Percentiles rank a stretch among this genome's conserved stretches.
Conservation (phyloP, 345 rosid species). For the Linum usitatissimum region DNA sequence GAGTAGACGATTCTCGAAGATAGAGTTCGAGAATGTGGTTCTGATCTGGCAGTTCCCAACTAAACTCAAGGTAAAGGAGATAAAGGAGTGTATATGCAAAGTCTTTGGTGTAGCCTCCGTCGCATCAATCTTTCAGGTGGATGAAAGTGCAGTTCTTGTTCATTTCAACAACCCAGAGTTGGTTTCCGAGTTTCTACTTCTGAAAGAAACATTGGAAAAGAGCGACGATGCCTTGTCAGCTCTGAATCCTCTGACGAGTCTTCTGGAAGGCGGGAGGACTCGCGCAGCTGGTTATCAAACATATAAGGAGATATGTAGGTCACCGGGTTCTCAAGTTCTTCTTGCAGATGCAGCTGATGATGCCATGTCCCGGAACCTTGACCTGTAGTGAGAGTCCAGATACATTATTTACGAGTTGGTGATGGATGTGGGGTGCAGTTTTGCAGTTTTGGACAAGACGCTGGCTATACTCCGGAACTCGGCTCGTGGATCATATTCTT, state of each 20-base stretch:
- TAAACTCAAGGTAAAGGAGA: slow-evolving; percentile 45
- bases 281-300: slow-evolving; percentile 67
- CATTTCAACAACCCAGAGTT: slow-evolving; percentile 52
- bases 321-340: slow-evolving; percentile 43
- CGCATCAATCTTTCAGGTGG: slow-evolving; percentile 44
- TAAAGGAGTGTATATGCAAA: slow-evolving; percentile 61
- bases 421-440: no score
- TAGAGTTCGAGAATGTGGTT: slow-evolving; percentile 43
- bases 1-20: slow-evolving; percentile 20
- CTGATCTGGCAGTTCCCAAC: slow-evolving; percentile 71
- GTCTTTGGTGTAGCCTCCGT: slow-evolving; percentile 54
- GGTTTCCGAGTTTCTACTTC: slow-evolving; percentile 44
- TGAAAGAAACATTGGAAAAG: slow-evolving; percentile 59
- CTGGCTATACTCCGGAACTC: no score
- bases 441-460: no score
- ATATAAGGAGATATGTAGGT: slow-evolving; percentile 74
- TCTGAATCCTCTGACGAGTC: slow-evolving; percentile 65
- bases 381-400: no score
- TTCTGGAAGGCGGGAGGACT: slow-evolving; percentile 66
- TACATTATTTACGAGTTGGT: no score
- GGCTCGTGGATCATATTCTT: no score
- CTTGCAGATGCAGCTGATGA: slow-evolving; percentile 71
- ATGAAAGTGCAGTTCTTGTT: slow-evolving; percentile 66
- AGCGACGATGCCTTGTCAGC: slow-evolving; percentile 41
- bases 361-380: no score